Base-by-base conservation (phyloP, 345 rosid genomes). In the Hypericum androsaemum region DNA sequence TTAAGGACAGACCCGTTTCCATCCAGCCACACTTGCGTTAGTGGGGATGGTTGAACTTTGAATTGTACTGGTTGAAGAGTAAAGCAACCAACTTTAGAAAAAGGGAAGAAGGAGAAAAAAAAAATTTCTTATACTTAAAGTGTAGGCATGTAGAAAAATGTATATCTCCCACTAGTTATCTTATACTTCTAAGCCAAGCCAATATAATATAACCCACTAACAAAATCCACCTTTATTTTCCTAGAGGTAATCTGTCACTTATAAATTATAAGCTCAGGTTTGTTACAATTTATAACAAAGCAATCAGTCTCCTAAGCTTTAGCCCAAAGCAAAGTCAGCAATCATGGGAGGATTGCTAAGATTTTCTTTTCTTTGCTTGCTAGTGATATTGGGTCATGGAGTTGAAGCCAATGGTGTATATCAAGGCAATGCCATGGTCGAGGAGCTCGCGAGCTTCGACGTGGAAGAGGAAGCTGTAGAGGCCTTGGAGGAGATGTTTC, bases 141-240 rank as follows among this genome's bases (percentile, higher is more conserved):
- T 62, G 73, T 73, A 35, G 78, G 73, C 79, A 56, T 75, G 75
- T 68, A 65, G 75, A 22, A 68, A 76, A 77, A 77, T 72, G 74
- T 61, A 62, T 74, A 67, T 67, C 64, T 73, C 83, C 81, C 79
- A 76, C 32, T 22, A 22, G 32, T 22, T 4, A 22, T 22, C 32
- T 22, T 83, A 60, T 74, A 72, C 97, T 92, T 92, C 73, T 80
- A 92, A 92, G 97, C 84, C 74, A 92, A 92, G 95, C 81, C 82
- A 77, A 22, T 22, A 22, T 22, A 22, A 22, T 57, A 71, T 42
- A 61, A 58, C 40, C 62, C 63, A 58, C 64, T 22, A 22, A 22
- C 32, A 22, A 22, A 22, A 77, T 58, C 67, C 52, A 22, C 71
- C 59, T 69, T 77, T 75, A 10, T 53, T 64, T 60, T 78, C 69